Evolutionary conservation across 2,329 filamentous ascomycete genomes (phyloP).

Genomic region (Arachnomyces sp.): DNA sequence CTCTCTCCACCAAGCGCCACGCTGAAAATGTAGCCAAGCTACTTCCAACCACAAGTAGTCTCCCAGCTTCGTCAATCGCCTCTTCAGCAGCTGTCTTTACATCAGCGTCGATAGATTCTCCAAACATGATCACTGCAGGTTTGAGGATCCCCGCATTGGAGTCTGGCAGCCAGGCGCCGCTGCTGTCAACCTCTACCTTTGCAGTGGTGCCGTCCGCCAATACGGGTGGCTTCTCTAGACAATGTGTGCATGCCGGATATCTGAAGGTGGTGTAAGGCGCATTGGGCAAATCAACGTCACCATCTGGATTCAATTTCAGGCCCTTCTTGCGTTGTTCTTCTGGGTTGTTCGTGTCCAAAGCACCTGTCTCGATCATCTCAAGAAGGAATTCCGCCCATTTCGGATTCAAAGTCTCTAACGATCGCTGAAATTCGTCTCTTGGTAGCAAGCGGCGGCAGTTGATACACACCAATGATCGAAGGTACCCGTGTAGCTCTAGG

Average conservation of each 20-base stretch:
- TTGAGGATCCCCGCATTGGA: conserved; percentile 76
- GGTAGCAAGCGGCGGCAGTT: conserved; percentile 66
- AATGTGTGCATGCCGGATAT: conserved; percentile 81
- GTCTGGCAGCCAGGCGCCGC: conserved; percentile 65
- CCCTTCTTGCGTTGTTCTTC: conserved; percentile 59
- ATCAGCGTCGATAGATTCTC: conserved; percentile 65
- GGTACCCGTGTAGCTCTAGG: conserved; percentile 83
- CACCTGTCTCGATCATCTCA: conserved; percentile 63
- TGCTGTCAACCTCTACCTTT: conserved; percentile 61
- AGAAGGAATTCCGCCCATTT: conserved; percentile 70
- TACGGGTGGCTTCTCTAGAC: conserved; percentile 55
- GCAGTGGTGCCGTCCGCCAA: conserved; percentile 47
- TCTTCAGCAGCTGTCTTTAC: conserved; percentile 71
- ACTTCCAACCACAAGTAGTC: conserved; percentile 73
- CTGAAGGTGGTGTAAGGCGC: conserved; percentile 84
- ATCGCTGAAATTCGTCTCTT: conserved; percentile 64
- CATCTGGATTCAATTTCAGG: conserved; percentile 82
- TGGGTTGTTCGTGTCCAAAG: conserved; percentile 68
- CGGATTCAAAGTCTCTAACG: conserved; percentile 72
- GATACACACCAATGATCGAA: conserved; percentile 71
- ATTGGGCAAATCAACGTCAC: conserved; percentile 81
- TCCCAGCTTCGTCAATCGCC: conserved; percentile 66
- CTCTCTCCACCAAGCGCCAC: conserved; percentile 78
- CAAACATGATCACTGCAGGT: conserved; percentile 93
- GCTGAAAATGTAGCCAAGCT: conserved; percentile 93